Conservation (phyloP, 2,329 filamentous ascomycete species). For the Sclerotinia trifoliorum region DNA sequence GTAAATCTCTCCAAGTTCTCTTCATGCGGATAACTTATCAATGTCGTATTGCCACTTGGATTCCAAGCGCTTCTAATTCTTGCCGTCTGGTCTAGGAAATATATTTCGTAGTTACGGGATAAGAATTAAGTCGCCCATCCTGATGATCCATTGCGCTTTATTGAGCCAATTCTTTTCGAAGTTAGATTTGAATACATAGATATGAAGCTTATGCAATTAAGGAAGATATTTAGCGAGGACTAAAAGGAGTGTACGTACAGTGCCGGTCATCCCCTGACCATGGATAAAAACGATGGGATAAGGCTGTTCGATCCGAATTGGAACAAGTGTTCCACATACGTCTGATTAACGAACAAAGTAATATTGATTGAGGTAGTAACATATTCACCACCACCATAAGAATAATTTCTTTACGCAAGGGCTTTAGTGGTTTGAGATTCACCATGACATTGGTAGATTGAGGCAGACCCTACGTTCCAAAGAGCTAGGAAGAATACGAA, state of each 20-base stretch:
- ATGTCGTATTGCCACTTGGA: conserved; percentile 25
- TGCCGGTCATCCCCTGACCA: conserved; percentile 34
- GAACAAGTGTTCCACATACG: conserved; percentile 53
- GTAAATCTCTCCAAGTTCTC: conserved; percentile 36
- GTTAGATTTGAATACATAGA: not conserved
- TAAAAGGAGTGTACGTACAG: conserved; percentile 28
- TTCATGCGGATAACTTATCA: conserved; percentile 28
- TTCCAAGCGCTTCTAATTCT: conserved; percentile 22
- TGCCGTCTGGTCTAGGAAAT: conserved; percentile 41
- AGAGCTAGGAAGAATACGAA: not conserved
- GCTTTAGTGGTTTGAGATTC: not conserved
- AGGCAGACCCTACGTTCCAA: not conserved
- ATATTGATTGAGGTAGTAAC: conserved; percentile 22
- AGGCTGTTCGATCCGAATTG: conserved; percentile 29
- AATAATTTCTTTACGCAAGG: conserved; percentile 26
- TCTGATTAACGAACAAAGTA: conserved; percentile 43
- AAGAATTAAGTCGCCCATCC: conserved; percentile 51
- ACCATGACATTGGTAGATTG: not conserved
- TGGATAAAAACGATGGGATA: conserved; percentile 36
- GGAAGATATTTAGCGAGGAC: not conserved
- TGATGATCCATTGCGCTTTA: conserved; percentile 47
- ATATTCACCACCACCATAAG: conserved; percentile 36
- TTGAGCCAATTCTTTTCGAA: conserved; percentile 46
- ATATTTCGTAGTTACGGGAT: conserved; percentile 47
- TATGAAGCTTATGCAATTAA: too few relatives aligned